Evolutionary conservation across 2,329 filamentous ascomycete genomes (phyloP), one percentile per base, ranked within the genome.

Genomic region (Hirsutella rhossiliensis): DNA sequence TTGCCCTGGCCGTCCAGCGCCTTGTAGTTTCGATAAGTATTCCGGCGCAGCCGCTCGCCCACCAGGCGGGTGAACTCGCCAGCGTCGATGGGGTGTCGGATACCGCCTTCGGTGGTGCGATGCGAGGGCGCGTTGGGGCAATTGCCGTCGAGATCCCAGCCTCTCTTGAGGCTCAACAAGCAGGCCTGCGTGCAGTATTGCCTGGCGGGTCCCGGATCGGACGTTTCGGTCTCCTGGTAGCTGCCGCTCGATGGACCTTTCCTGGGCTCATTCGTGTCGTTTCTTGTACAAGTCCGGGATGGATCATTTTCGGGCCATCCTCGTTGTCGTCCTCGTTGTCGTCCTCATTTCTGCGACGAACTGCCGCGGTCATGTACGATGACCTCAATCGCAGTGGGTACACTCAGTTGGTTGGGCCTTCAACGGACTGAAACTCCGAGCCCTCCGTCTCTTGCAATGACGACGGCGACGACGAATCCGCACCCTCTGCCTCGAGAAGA

Each of bases 71-170:
- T 27, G 19, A 54, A 43, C 32, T 43, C 41, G 34, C 18, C 29
- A 17, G 42, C 37, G 31, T 45, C 23, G 36, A 54, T 50, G 5
- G 47, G 45, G 38, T 54, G 42, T 49, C n/a, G n/a, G n/a, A n/a
- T n/a, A n/a, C n/a, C n/a, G n/a, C n/a, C n/a, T n/a, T n/a, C n/a
- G n/a, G n/a, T n/a, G n/a, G n/a, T n/a, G n/a, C n/a, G n/a, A n/a
- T n/a, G n/a, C n/a, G n/a, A n/a, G n/a, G n/a, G n/a, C n/a, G n/a
- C n/a, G n/a, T n/a, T n/a, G n/a, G n/a, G n/a, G n/a, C n/a, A n/a
- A n/a, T n/a, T n/a, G n/a, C n/a, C n/a, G n/a, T n/a, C n/a, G n/a
- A n/a, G n/a, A n/a, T n/a, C n/a, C n/a, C n/a, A n/a, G n/a, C n/a
- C n/a, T n/a, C n/a, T n/a, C n/a, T n/a, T n/a, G n/a, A n/a, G n/a